phyloP scores from a whole-genome alignment of 1,284 basidiomycete genomes.

The Fomitopsis schrenkii region DNA sequence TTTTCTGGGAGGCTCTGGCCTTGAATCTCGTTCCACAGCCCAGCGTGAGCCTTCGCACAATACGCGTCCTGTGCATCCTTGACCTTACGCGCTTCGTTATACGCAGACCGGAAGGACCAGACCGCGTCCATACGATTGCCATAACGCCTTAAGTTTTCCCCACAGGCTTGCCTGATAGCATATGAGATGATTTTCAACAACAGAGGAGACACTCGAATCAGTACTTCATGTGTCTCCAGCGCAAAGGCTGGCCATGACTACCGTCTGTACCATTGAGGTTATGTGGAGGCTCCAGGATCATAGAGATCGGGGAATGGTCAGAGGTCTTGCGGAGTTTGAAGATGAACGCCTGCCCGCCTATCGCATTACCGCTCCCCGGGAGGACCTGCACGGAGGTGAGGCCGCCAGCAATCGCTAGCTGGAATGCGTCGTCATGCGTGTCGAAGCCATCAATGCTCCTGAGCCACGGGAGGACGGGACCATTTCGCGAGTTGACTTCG shows the following conservation, averaged over 20 bases:
- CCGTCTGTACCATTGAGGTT: constrained; percentile 30
- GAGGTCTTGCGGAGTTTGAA: constrained; percentile 47
- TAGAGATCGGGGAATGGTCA: constrained; percentile 40
- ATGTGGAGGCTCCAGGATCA: constrained; percentile 45
- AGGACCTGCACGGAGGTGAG: constrained; percentile 43
- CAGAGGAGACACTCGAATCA: background rate
- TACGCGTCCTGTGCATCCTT: constrained; percentile 73
- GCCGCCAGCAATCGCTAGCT: constrained; percentile 41
- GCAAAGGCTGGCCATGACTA: constrained; percentile 26
- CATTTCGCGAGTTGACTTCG: constrained; percentile 54
- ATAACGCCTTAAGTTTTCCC: constrained; percentile 39
- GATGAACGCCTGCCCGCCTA: constrained; percentile 45
- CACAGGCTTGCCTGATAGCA: constrained; percentile 53
- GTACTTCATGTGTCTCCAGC: constrained; percentile 44
- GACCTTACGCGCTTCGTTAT: constrained; percentile 71
- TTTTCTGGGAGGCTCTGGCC: constrained; percentile 71
- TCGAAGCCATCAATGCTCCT: constrained; percentile 45
- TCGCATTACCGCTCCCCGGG: constrained; percentile 28
- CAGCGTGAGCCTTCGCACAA: constrained; percentile 53
- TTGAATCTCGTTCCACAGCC: constrained; percentile 52
- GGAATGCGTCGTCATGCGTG: constrained; percentile 43
- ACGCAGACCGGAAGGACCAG: constrained; percentile 56
- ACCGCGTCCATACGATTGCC: constrained; percentile 58
- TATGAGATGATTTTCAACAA: background rate
- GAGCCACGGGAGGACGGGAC: constrained; percentile 42